Conservation (phyloP, 306 rosid species). For the Macrotyloma uniflorum region DNA sequence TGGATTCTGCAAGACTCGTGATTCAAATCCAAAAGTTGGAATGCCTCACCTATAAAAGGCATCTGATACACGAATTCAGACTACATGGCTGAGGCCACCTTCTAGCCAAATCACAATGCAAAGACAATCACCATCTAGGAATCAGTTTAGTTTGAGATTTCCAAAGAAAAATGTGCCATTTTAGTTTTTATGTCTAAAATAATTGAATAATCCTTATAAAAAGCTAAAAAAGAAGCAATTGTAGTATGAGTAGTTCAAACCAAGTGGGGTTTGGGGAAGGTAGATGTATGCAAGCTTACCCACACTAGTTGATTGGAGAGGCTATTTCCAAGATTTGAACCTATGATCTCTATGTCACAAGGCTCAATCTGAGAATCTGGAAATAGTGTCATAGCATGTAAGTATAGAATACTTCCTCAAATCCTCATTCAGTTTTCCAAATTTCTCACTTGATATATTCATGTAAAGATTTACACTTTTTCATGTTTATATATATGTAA, state of each 20-base stretch:
- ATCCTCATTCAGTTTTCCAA: too few species aligned
- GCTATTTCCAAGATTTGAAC: too few species aligned
- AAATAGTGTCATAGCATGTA: too few species aligned
- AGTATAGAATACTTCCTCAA: too few species aligned
- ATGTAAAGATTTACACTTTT: background rate
- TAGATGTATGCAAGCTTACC: too few species aligned
- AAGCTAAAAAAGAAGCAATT: background rate
- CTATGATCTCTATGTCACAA: too few species aligned
- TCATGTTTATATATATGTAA: background rate
- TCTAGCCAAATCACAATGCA: background rate
- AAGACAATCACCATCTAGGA: background rate
- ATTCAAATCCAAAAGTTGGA: background rate
- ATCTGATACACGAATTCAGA: background rate
- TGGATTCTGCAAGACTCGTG: background rate
- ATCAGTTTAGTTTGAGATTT: background rate
- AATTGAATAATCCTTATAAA: background rate
- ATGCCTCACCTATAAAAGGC: background rate
- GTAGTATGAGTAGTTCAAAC: background rate
- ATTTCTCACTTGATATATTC: background rate
- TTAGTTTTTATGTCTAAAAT: background rate
- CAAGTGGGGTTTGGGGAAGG: too few species aligned
- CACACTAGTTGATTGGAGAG: too few species aligned
- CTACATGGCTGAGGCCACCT: background rate
- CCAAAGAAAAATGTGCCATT: background rate
- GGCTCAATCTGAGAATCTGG: too few species aligned